Base-by-base conservation (phyloP, 495 filamentous ascomycete genomes). In the Annulohypoxylon moriforme region DNA sequence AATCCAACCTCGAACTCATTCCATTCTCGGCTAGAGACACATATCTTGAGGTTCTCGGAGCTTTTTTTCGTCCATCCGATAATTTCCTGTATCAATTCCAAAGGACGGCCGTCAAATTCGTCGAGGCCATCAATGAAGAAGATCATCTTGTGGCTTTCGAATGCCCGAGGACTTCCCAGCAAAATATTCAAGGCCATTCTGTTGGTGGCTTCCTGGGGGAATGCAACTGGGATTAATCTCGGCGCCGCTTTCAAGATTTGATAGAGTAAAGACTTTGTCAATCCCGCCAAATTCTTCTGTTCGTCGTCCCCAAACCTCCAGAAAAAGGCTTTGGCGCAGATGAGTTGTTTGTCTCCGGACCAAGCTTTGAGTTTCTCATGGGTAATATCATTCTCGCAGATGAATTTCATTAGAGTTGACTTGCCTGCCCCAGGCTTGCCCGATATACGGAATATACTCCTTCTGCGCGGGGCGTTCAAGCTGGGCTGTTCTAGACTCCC, bases 81-180 rank as follows among this genome's bases (percentile, higher is more conserved):
- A 42, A 73, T 65, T 7, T 60, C 63, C 0, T 38, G 24, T 24
- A 74, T 55, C 11, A 71, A 31, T 25, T 61, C 63, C 7, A 62
- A 25, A 20, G 68, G 69, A 5, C 56, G 69, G 0, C 77, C 79
- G 2, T 76, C 55, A 40, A 76, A 81, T 46, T 87, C 84, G 52
- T 85, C 83, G 0, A 86, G 73, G 4, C 83, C 84, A 56, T 86
- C 84, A 52, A 87, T 81, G 36, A 86, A 85, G 27, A 85, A 76
- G 52, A 64, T 40, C 25, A 64, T 49, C 20, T 68, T 68, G 2
- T 53, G 31, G 14, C 29, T 31, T 14, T 52, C 36, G 16, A 67
- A 72, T 9, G 36, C 22, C 11, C 24, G 22, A 14, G 27, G 22
- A 20, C 38, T 29, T 63, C 53, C 16, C 0, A 72, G 42, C 3